These are phyloP conservation scores for Angophora floribunda DNA, from an alignment of 345 rosid species.

Conservation along the genomic window DNA sequence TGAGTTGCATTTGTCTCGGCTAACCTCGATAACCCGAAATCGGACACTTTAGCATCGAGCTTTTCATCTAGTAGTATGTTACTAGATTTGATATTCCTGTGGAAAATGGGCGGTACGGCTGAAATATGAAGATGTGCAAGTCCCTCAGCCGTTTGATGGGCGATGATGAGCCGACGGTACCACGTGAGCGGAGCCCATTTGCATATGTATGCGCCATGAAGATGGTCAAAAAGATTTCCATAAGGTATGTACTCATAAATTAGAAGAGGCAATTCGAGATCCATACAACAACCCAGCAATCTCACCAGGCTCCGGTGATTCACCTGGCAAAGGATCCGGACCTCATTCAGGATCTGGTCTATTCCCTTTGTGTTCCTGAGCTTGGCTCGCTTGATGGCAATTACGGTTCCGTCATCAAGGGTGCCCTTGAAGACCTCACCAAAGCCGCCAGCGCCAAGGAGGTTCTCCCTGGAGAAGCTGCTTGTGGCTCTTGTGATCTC, in stretches of 20 bases:
- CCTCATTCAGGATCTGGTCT: constrained; percentile 54
- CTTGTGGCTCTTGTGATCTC: constrained; percentile 36
- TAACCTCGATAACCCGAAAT: constrained; percentile 46
- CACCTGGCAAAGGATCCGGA: constrained; percentile 53
- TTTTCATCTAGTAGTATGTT: constrained; percentile 44
- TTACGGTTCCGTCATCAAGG: constrained; percentile 31
- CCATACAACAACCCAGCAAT: constrained; percentile 29
- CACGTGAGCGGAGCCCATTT: constrained; percentile 13
- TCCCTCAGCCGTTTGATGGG: constrained; percentile 47
- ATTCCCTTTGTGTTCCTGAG: constrained; percentile 33
- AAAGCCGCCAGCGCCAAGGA: constrained; percentile 46
- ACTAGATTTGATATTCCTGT: constrained; percentile 42
- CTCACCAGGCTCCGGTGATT: constrained; percentile 43
- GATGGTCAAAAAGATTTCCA: constrained; percentile 42
- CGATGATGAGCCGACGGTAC: constrained; percentile 31
- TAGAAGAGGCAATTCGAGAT: constrained; percentile 42
- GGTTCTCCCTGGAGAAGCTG: constrained; percentile 32
- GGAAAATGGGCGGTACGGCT: constrained; percentile 47
- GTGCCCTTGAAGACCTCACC: constrained; percentile 48
- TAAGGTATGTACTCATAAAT: constrained; percentile 41
- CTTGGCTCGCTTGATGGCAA: constrained; percentile 50
- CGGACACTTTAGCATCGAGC: constrained; percentile 43
- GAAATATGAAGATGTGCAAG: constrained; percentile 46
- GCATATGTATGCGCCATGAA: constrained; percentile 2
- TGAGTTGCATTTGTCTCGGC: constrained; percentile 35